Evolutionary conservation across 208 protist genomes (phyloP), one percentile per base, ranked within the genome.

Genomic region (Kentomonas sorsogonicus): DNA sequence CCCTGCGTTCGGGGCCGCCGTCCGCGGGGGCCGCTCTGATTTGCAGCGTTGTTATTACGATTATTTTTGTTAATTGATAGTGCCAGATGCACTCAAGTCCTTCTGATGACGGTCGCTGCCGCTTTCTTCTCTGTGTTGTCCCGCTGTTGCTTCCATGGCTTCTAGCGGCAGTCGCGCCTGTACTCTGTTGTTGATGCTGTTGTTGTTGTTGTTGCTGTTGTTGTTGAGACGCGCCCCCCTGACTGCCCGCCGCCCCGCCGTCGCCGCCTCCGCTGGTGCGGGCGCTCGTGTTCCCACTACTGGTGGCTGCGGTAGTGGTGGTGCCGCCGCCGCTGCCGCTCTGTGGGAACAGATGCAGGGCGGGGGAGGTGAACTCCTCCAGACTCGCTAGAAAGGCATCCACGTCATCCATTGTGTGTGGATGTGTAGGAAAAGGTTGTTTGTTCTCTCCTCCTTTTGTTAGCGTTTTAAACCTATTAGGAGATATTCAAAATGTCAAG

Each of bases 301-400:
- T 15, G 22, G 0, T n/a, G 51, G 9, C 7, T 1, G 0, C 7
- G 10, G 1, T 22, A 43, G 40, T 57, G 56, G 20, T 20, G 39
- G 23, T 22, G 29, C 31, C 1, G 31, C 40, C 11, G 34, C 20
- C 52, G 66, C 34, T 69, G 63, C 16, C 41, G 51, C 23, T 73
- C 7, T 3, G 53, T 45, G 76, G 79, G 34, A 76, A 61, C 1
- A 60, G 45, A 5, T 69, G 56, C 15, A 89, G 67, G 2, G 53
- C 67, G 1, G 81, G 81, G 0, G 71, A 38, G 25, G 57, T 55
- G 39, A 85, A 78, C 47, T 46, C 45, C n/a, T 77, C 77, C 9
- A 89, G 52, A 20, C 66, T 77, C 23, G 74, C 70, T 11, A 89
- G 59, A 31, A 89, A 89, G 0, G 51, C 63, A 48, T 89, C 77